Conservation (phyloP, 164 flowering plant species). For the Stephania cephalantha region DNA sequence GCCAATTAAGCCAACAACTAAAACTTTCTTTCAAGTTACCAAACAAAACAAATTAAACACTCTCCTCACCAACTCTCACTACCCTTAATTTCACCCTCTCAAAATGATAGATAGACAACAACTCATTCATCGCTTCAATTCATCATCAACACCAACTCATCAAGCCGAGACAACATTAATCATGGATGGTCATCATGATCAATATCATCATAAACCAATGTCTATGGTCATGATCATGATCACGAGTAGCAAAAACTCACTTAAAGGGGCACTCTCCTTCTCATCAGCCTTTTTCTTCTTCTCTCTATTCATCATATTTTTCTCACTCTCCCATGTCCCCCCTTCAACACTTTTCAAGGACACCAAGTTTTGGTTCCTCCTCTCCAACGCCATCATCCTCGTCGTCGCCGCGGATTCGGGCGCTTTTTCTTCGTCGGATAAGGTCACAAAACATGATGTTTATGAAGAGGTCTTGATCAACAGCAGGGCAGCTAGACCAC, state of each 20-base stretch:
- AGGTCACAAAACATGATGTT: slow-evolving; percentile 17
- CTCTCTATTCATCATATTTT: slow-evolving; percentile 22
- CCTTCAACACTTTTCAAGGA: slow-evolving; percentile 26
- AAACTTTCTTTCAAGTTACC: neutral
- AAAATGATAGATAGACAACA: neutral
- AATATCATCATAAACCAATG: slow-evolving; percentile 3
- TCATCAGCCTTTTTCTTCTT: slow-evolving; percentile 26
- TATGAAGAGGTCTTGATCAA: slow-evolving; percentile 26
- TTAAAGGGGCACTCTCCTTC: slow-evolving; percentile 23
- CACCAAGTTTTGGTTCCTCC: slow-evolving; percentile 59
- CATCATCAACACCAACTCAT: neutral
- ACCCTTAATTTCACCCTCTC: neutral
- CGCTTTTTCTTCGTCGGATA: slow-evolving; percentile 32
- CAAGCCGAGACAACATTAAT: neutral
- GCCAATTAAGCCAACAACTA: neutral
- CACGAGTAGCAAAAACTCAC: slow-evolving; percentile 4
- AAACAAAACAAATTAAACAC: neutral
- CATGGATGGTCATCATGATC: too few relatives aligned
- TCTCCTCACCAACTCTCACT: neutral
- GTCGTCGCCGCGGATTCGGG: slow-evolving; percentile 49
- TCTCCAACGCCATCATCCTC: slow-evolving; percentile 55
- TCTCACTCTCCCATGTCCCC: slow-evolving; percentile 31
- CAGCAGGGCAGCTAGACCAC: slow-evolving; percentile 2
- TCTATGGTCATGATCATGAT: neutral
- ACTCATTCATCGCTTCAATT: too few relatives aligned